Evolutionary conservation across 2,329 filamentous ascomycete species (phyloP).

Genomic region (Fusarium azukiicola): DNA sequence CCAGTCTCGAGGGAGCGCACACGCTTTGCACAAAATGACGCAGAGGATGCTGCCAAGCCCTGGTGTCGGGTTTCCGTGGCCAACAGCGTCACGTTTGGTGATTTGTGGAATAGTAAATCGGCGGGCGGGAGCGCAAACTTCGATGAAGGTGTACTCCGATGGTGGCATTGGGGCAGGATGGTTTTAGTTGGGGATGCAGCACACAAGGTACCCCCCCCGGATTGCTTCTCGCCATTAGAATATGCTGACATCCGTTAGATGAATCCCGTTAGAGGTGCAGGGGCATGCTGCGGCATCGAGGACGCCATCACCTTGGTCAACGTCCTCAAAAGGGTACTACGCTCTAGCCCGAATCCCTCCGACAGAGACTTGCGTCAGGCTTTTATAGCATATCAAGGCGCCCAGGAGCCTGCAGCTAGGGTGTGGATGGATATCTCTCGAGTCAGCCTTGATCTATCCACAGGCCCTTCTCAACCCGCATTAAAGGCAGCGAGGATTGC

Average conservation of each 20-base stretch:
- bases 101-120: conserved; percentile 32
- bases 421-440: conserved; percentile 32
- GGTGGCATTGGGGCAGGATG: conserved; percentile 43
- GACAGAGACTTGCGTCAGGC: not conserved
- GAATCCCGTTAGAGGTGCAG: conserved; percentile 39
- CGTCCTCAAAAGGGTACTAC: not conserved
- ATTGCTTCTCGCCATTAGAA: not conserved
- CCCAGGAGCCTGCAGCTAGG: conserved; percentile 26
- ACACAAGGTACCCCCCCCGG: conserved; percentile 13
- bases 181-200: conserved; percentile 39
- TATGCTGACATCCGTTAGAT: conserved; percentile 21
- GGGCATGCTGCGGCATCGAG: conserved; percentile 37
- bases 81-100: conserved; percentile 28
- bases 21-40: conserved; percentile 34
- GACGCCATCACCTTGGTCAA: conserved; percentile 35
- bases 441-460: conserved; percentile 30
- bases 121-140: conserved; percentile 40
- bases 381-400: conserved; percentile 31
- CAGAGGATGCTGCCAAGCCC: conserved; percentile 28
- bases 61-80: conserved; percentile 33
- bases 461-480: conserved; percentile 21
- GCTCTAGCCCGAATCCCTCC: conserved; percentile 4
- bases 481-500: conserved; percentile 19
- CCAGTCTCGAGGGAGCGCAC: conserved; percentile 27
- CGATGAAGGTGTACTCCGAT: conserved; percentile 34